Conservation (phyloP, 164 flowering plant species). For the Amborella trichopoda region DNA sequence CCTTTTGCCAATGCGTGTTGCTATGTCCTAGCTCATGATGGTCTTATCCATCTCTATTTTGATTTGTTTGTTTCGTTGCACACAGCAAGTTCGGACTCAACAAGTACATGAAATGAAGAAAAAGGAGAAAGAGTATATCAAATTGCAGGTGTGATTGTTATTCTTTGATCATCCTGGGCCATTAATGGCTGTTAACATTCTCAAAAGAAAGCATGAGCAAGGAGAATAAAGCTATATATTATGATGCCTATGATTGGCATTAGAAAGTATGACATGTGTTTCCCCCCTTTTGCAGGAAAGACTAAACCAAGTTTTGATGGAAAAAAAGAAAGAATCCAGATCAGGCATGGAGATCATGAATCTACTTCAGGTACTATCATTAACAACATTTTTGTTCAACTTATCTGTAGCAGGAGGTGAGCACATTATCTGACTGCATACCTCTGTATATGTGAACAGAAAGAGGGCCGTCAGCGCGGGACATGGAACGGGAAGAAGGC, state of each 20-base stretch:
- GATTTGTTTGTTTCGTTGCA: too few relatives aligned
- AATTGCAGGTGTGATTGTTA: conserved; percentile 57
- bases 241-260: neutral
- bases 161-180: too few relatives aligned
- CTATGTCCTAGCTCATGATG: too few relatives aligned
- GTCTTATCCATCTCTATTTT: too few relatives aligned
- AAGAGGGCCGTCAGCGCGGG: conserved; percentile 99
- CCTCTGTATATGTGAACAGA: too few relatives aligned
- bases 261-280: too few relatives aligned
- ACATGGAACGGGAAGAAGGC: conserved; percentile 98
- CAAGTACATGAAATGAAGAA: conserved; percentile 98
- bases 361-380: conserved; percentile 68
- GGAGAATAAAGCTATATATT: too few relatives aligned
- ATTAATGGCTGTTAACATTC: too few relatives aligned
- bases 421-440: too few relatives aligned
- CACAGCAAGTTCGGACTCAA: conserved; percentile 97
- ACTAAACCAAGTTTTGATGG: conserved; percentile 92
- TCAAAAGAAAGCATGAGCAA: too few relatives aligned
- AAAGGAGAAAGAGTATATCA: conserved; percentile 92
- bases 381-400: neutral
- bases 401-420: neutral
- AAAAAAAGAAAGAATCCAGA: conserved; percentile 96
- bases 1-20: too few relatives aligned
- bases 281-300: conserved; percentile 60
- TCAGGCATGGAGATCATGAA: conserved; percentile 99